Percentiles rank a stretch among this genome's conserved stretches.
Evolutionary conservation across 352 stramenopile species (phyloP).

Genomic region (Phytophthora macrochlamydospora): DNA sequence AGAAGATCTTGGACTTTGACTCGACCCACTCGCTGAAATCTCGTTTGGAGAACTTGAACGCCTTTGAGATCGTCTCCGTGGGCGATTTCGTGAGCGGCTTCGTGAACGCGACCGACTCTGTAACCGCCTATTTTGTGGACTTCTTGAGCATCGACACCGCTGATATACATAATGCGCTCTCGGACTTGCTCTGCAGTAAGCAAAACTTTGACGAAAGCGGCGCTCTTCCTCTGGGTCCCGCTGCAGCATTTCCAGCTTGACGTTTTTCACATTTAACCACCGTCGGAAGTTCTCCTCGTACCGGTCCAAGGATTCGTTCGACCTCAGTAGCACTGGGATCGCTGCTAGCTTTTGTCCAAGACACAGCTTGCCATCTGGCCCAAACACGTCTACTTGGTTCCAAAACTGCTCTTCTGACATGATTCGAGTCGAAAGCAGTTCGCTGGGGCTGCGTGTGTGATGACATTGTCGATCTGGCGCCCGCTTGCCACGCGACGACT

Average conservation of each 20-base stretch:
- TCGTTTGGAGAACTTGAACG: neutral
- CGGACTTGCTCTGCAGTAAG: neutral
- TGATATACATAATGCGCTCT: neutral
- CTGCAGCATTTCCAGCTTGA: conserved; percentile 1
- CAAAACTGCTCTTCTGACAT: neutral
- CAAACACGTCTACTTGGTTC: neutral
- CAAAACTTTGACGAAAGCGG: conserved; percentile 1
- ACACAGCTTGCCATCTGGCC: neutral
- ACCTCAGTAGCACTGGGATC: conserved; percentile 10
- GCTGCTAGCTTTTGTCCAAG: neutral
- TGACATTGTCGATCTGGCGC: neutral
- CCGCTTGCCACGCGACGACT: neutral
- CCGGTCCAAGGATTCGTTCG: neutral
- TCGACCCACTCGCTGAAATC: neutral
- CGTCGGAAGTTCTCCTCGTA: conserved; percentile 7
- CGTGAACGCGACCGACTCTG: neutral
- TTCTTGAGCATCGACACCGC: neutral
- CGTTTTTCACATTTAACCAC: conserved; percentile 3
- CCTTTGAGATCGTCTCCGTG: neutral
- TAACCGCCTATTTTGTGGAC: neutral
- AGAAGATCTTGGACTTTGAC: neutral
- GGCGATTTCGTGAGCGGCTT: neutral
- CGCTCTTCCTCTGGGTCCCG: conserved; percentile 15
- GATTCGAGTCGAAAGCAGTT: conserved; percentile 2
- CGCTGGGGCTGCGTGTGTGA: neutral